A percentile compares a stretch with the other conserved stretches of the same genome.
Evolutionary conservation across 768 basidiomycete genomes (phyloP).

Genomic region (Rhodosporidiobolus odoratus): DNA sequence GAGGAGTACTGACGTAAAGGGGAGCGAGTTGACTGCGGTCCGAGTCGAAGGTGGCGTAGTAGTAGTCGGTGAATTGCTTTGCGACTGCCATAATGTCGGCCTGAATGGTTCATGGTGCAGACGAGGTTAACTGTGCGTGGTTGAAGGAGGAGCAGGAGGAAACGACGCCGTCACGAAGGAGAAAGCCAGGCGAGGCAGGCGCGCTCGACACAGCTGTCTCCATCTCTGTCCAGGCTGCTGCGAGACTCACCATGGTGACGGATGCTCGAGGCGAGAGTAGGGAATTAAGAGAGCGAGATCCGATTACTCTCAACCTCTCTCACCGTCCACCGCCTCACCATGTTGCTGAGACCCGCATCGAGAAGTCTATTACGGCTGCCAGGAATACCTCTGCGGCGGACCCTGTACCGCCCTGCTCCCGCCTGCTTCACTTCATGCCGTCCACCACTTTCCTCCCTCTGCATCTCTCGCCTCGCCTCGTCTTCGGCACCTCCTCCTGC

Average conservation of each 20-base stretch:
- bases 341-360: not conserved
- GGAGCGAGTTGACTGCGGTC: conserved; percentile 55
- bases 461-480: not conserved
- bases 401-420: too few relatives aligned
- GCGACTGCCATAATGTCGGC: conserved; percentile 70
- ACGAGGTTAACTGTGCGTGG: not conserved
- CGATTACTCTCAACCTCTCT: not conserved
- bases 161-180: not conserved
- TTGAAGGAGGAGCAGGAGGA: not conserved
- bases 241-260: conserved; percentile 9
- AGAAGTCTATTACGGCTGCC: too few relatives aligned
- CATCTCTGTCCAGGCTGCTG: not conserved
- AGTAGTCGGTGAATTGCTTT: conserved; percentile 65
- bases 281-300: not conserved
- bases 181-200: too few relatives aligned
- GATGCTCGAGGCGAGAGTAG: not conserved
- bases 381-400: too few relatives aligned
- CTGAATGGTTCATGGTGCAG: conserved; percentile 45
- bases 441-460: not conserved
- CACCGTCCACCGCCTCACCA: not conserved
- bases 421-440: not conserved
- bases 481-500: not conserved
- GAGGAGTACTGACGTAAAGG: conserved; percentile 68
- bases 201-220: too few relatives aligned
- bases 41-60: conserved; percentile 72